A percentile compares a stretch with the other conserved stretches of the same genome.
phyloP scores from a whole-genome alignment of 2,329 filamentous ascomycete genomes.

The Arthrobotrys conoides region DNA sequence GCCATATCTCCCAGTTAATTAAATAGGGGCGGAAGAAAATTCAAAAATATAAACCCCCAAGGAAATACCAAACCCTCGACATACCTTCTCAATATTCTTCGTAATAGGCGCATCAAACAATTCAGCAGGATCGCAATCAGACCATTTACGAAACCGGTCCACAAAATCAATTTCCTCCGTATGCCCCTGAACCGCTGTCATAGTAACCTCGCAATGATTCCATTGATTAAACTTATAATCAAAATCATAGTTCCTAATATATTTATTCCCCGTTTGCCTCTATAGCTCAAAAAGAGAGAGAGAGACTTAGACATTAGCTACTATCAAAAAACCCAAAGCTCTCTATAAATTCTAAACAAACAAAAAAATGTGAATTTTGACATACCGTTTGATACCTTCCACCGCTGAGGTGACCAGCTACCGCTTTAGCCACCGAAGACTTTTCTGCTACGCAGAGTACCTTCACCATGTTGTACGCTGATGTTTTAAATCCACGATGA shows the following conservation, averaged over 20 bases:
- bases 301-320: no score
- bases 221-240: conserved; percentile 88
- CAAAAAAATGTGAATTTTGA: conserved; percentile 47
- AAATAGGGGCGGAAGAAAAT: no score
- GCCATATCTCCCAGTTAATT: neutral
- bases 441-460: conserved; percentile 87
- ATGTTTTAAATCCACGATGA: no score
- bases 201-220: conserved; percentile 86
- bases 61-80: conserved; percentile 67
- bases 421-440: conserved; percentile 94
- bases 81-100: conserved; percentile 76
- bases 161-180: conserved; percentile 85
- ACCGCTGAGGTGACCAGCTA: conserved; percentile 89
- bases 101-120: conserved; percentile 86
- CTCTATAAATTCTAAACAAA: no score
- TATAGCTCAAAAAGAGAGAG: no score
- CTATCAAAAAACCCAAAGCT: no score
- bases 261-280: conserved; percentile 79
- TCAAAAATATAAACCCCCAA: no score
- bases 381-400: conserved; percentile 79
- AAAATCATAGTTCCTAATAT: conserved; percentile 95
- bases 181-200: conserved; percentile 94
- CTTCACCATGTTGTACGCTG: conserved; percentile 62
- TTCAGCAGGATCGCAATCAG: conserved; percentile 80
- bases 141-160: conserved; percentile 82